Evolutionary conservation across 176 grass and related monocot species (phyloP), one percentile per base, ranked within the genome.

Genomic region (Microstegium vimineum): DNA sequence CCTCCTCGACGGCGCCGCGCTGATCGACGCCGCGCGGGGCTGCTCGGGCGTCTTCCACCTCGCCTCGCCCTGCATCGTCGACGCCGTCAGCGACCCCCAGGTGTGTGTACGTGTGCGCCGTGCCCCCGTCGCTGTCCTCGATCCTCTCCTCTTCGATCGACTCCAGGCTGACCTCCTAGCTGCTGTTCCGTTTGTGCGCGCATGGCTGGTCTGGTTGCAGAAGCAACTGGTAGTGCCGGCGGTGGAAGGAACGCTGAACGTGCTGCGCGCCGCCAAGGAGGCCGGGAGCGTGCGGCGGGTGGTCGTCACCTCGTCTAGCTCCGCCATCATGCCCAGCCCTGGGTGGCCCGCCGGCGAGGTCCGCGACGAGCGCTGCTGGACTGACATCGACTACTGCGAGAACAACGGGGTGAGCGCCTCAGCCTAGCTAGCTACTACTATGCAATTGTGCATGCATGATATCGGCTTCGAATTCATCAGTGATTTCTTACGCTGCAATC

Each of bases 301-400:
- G 38, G 94, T 97, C 59, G 56, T 94, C 9, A 94, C 94, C 1
- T 97, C 94, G 14, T 97, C 94, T 20, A 80, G 87, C 72, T 89
- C 92, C 1, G 85, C 92, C 75, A 66, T 89, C 59, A 25, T 97
- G 35, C 92, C 94, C 18, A 83, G 59, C 81, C 90, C n/a, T 0
- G 56, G 73, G 26, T 94, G 94, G 92, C 92, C 94, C 35, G 92
- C 92, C 11, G 90, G 81, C 49, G 87, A 80, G 20, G 74, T 92
- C 6, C 86, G 68, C 71, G 90, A 97, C 66, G 92, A 97, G 90
- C 85, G 62, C 40, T 94, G 92, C 78, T 94, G 92, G 92, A 94
- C 94, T 12, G 90, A 97, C 76, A 31, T 94, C 35, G 92, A 94
- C 35, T 90, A 97, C 79, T 92, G 92, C 86, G 46, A 90, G 83